A percentile compares a stretch with the other conserved stretches of the same genome.
phyloP scores from a whole-genome alignment of 495 filamentous ascomycete species.

The Penicillium nucicola region DNA sequence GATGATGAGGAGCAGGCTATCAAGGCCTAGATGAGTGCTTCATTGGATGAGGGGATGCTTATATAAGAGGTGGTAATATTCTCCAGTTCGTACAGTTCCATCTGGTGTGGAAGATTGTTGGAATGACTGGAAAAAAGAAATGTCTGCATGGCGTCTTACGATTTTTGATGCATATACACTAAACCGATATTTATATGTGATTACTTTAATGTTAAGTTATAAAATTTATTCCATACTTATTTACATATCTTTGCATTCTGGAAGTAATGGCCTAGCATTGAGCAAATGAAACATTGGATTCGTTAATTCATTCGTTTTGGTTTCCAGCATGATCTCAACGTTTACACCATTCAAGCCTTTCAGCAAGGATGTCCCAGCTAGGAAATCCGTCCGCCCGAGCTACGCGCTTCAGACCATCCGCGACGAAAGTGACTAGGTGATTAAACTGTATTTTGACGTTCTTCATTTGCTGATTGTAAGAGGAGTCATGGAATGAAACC shows the following conservation, averaged over 20 bases:
- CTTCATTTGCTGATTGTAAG: constrained; percentile 27
- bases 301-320: too few relatives aligned
- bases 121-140: constrained; percentile 1
- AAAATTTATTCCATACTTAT: too few relatives aligned
- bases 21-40: constrained; percentile 17
- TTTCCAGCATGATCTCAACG: neutral
- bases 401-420: constrained; percentile 43
- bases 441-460: constrained; percentile 38
- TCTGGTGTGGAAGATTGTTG: neutral
- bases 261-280: too few relatives aligned
- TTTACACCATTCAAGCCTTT: constrained; percentile 27
- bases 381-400: constrained; percentile 43
- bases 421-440: constrained; percentile 38
- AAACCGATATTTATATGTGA: too few relatives aligned
- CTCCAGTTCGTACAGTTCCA: neutral
- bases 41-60: neutral
- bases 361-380: constrained; percentile 51
- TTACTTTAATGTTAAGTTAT: too few relatives aligned
- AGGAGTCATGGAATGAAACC: constrained; percentile 26
- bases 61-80: neutral
- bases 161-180: constrained; percentile 9
- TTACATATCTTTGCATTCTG: too few relatives aligned
- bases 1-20: constrained; percentile 44
- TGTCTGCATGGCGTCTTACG: neutral
- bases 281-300: too few relatives aligned